Base-by-base conservation (phyloP, 2,329 filamentous ascomycete genomes). In the Diaporthe sp. region DNA sequence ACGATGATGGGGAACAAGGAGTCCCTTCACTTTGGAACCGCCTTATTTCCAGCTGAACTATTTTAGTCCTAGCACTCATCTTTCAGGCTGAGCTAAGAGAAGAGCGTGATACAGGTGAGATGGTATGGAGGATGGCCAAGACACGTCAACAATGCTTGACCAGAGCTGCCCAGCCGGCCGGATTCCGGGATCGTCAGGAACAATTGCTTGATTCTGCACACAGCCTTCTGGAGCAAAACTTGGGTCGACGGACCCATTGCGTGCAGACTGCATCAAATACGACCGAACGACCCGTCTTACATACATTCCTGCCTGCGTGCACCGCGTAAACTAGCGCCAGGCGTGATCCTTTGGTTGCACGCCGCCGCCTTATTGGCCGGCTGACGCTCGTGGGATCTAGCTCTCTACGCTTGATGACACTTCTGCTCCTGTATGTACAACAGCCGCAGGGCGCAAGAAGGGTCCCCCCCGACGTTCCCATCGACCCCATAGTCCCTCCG, bases 351-450 rank as follows among this genome's bases (percentile, higher is more conserved):
- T 53, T 68, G 13, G 46, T 39, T 6, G 31, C 31, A 68, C 10
- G 46, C 22, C 31, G 46, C 46, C 31, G 10, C 34, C 22, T 22
- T 22, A 68, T 68, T 68, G 65, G 65, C 39, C 6, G 65, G 65
- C 65, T 53, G 42, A 68, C 65, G 46, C 3, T 25, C 65, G 46
- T 53, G 65, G 65, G 65, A 68, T 68, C 65, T 53, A 68, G 65
- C 65, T 53, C n/a, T 68, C 46, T 42, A n/a, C 65, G 65, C 65
- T 53, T 68, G 65, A 68, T 68, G 65, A 68, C 65, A 68, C 46
- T 15, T 68, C 65, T 39, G 31, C 46, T 39, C 31, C 46, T 68
- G 34, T 28, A 39, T 68, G 34, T 28, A 39, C 46, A 39, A 28
- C n/a, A 53, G 34, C 28, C 46, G 15, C 46, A 53, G 15, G 13